These are phyloP conservation scores for Trifolium repens DNA, from an alignment of 306 rosid species.

Conservation along the genomic window DNA sequence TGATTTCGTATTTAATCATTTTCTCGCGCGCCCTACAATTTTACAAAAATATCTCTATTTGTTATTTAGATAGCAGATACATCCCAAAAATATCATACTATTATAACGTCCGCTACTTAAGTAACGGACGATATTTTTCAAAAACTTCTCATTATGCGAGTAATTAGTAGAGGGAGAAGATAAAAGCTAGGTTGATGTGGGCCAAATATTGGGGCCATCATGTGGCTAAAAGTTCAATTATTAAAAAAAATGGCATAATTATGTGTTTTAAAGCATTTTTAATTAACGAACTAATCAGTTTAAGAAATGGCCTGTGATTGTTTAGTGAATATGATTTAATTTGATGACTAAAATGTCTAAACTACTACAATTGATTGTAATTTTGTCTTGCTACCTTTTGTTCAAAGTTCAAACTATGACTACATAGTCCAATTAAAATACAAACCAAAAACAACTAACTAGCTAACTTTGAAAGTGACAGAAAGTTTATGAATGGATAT, in stretches of 20 bases:
- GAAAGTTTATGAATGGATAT: neutral
- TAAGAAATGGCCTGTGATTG: neutral
- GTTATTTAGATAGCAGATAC: too few species aligned
- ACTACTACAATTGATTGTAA: neutral
- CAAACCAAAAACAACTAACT: neutral
- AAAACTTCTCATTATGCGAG: too few species aligned
- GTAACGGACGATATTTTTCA: too few species aligned
- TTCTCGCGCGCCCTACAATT: too few species aligned
- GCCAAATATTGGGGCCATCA: neutral
- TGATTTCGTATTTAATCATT: too few species aligned
- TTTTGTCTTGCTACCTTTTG: neutral
- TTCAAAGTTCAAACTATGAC: neutral
- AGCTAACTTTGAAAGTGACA: neutral
- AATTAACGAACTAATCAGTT: neutral
- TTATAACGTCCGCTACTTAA: too few species aligned
- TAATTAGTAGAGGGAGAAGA: too few species aligned
- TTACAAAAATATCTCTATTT: too few species aligned
- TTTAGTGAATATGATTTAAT: neutral
- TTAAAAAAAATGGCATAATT: neutral
- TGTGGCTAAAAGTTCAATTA: neutral
- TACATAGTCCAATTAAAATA: neutral
- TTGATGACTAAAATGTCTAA: neutral
- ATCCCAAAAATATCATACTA: too few species aligned
- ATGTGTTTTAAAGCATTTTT: neutral
- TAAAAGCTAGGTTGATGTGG: neutral